Evolutionary conservation across 176 grass and related monocot species (phyloP), one percentile per base, ranked within the genome.

Genomic region (Pontederia paniculata): DNA sequence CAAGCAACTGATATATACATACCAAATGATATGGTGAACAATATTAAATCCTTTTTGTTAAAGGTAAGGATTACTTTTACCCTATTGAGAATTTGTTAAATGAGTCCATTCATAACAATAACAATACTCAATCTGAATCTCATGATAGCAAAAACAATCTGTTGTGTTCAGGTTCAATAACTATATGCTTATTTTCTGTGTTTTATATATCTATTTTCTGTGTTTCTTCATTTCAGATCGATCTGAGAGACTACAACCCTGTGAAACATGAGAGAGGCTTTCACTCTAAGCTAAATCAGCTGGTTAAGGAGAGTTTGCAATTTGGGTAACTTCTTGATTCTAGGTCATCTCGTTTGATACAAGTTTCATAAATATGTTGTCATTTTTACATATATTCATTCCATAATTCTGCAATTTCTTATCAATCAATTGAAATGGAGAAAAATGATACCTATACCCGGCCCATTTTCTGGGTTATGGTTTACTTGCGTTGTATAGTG

Each of bases 251-350:
- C 55, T 97, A 90, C 62, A 88, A 97, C 57, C 91, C 91, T 76
- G 77, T 97, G 9, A 74, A 84, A 21, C 91, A 97, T 81, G 91
- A 97, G 78, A 81, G 91, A 84, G 86, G 86, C 52, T 81, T 90
- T 56, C 91, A 90, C 59, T 73, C 83, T n/a, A 87, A 84, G 66
- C 65, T 97, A 69, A 84, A 73, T 41, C 57, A 37, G 52, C 52
- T 97, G 62, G 80, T 97, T 13, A 97, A 84, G 68, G 72, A 89
- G 54, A 97, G 86, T 57, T 77, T 97, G 60, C 86, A 84, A 65
- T 88, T 97, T 61, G 77, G 86, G 86, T 90, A 89, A 66, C 19
- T 52, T 47, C 16, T 52, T 52, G 31, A 43, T 52, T 16, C 45
- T 17, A 52, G 54, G 12, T 50, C 22, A 45, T 62, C 55, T 42